Conservation (phyloP, 805 yeast species). For the Tetrapisispora iriomotensis region DNA sequence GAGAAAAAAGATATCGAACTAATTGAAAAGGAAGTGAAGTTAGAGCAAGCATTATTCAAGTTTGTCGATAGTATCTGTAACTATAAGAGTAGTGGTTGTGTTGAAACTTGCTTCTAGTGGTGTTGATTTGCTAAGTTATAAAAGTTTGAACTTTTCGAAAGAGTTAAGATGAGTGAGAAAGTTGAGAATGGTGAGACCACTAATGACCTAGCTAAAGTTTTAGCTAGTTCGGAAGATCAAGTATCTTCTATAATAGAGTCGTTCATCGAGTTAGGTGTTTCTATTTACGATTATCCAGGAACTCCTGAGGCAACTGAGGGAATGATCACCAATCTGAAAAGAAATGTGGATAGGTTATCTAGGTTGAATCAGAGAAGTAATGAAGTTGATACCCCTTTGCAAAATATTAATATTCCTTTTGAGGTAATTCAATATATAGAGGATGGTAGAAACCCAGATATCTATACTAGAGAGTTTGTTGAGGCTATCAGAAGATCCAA, state of each 20-base stretch:
- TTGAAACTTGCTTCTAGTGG: too few species aligned
- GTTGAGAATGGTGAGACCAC: neutral
- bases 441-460: constrained; percentile 94
- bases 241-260: constrained; percentile 58
- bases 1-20: too few species aligned
- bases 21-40: too few species aligned
- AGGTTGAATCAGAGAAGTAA: constrained; percentile 27
- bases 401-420: constrained; percentile 49
- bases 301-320: constrained; percentile 67
- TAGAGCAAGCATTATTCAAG: too few species aligned
- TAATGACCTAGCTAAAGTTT: constrained; percentile 22
- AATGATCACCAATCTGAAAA: constrained; percentile 32
- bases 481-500: constrained; percentile 88
- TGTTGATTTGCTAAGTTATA: too few species aligned
- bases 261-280: constrained; percentile 78
- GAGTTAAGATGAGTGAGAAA: neutral
- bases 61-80: too few species aligned
- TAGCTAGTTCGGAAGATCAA: constrained; percentile 25
- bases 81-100: too few species aligned
- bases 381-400: constrained; percentile 27
- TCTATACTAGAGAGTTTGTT: constrained; percentile 91
- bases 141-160: too few species aligned
- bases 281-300: constrained; percentile 89
- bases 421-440: constrained; percentile 90
- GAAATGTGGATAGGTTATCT: constrained; percentile 34